A percentile compares a stretch with the other conserved stretches of the same genome.
phyloP scores from a whole-genome alignment of 140 eudicot species.

The Flaveria floridana region DNA sequence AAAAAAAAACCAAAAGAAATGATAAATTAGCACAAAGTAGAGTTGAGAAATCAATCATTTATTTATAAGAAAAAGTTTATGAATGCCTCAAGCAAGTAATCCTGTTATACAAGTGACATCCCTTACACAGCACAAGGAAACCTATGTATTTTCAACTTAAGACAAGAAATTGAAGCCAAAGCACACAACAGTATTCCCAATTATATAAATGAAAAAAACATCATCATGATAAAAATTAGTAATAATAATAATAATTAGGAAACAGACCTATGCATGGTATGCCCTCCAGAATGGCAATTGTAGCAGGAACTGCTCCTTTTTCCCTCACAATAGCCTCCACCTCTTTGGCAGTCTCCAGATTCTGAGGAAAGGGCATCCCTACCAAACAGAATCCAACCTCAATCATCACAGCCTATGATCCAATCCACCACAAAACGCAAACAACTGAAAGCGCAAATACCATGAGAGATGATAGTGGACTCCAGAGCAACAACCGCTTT shows the following conservation, averaged over 20 bases:
- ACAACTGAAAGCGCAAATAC: constrained; percentile 27
- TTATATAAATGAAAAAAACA: not conserved
- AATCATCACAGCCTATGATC: not conserved
- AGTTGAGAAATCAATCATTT: too few species aligned
- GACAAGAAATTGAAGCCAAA: too few species aligned
- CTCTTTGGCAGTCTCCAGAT: constrained; percentile 84
- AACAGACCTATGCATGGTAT: constrained; percentile 52
- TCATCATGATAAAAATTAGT: too few species aligned
- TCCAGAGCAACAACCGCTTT: constrained; percentile 93
- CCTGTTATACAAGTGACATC: too few species aligned
- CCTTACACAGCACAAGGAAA: too few species aligned
- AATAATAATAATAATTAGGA: not conserved
- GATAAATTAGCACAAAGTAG: too few species aligned
- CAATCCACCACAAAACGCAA: not conserved
- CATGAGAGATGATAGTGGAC: constrained; percentile 93
- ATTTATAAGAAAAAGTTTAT: too few species aligned
- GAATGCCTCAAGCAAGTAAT: too few species aligned
- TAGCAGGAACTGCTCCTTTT: constrained; percentile 93
- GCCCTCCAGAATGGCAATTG: constrained; percentile 90
- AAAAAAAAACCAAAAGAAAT: too few species aligned
- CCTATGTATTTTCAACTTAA: too few species aligned
- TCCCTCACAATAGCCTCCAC: constrained; percentile 81
- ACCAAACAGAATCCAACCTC: not conserved
- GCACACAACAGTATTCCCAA: not conserved
- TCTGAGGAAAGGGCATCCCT: constrained; percentile 99